A percentile compares a stretch with the other conserved stretches of the same genome.
Conservation (phyloP, 345 rosid genomes). For the Euphorbia lathyris region DNA sequence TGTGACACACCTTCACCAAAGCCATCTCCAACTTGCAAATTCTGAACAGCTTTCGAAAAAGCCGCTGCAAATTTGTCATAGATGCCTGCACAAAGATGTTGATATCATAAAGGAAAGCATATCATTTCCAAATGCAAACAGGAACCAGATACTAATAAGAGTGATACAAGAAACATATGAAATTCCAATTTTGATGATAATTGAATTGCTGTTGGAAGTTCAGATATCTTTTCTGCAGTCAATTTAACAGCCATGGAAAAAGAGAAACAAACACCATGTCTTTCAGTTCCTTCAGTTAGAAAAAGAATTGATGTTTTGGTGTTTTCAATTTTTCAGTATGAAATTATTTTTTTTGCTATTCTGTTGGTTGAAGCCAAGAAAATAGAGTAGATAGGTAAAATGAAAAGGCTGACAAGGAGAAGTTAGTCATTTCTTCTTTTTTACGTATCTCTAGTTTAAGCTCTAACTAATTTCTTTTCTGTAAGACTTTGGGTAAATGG, state of each 20-base stretch:
- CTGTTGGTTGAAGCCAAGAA: no score
- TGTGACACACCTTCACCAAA: slow-evolving; percentile 71
- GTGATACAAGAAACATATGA: background rate
- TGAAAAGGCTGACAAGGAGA: no score
- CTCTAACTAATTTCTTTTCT: no score
- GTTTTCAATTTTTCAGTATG: no score
- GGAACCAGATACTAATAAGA: background rate
- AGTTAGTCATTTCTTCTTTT: no score
- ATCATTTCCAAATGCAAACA: background rate
- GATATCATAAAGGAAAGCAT: background rate
- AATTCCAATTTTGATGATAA: background rate
- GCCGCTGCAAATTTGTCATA: slow-evolving; percentile 86
- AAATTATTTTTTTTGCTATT: no score
- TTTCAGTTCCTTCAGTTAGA: background rate
- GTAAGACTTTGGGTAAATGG: no score
- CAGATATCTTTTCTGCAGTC: background rate
- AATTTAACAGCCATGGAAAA: background rate
- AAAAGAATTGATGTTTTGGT: background rate
- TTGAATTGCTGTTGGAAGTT: background rate
- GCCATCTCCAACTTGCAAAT: slow-evolving; percentile 92
- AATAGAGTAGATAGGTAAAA: no score
- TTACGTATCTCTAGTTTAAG: no score
- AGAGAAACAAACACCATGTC: background rate
- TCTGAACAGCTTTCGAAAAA: slow-evolving; percentile 81
- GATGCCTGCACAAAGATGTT: slow-evolving; percentile 54